These are phyloP conservation scores for Solanum chilense DNA, from an alignment of 257 asterid genomes.

Conservation along the genomic window DNA sequence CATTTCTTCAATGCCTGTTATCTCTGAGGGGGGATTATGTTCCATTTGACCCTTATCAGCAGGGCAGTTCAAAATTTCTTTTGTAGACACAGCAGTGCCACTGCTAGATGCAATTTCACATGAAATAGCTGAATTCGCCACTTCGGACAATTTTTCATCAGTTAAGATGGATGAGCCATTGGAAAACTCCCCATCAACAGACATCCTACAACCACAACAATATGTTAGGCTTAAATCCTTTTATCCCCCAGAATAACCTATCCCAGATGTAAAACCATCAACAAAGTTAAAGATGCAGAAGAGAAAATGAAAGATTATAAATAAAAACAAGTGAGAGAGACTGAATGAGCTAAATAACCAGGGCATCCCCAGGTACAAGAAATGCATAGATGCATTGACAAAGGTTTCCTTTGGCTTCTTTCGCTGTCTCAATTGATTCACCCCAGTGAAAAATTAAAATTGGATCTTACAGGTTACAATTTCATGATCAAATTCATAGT, in stretches of 20 bases:
- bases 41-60: background rate
- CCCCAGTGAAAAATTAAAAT: background rate
- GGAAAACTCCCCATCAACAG: background rate
- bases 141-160: background rate
- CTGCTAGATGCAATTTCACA: background rate
- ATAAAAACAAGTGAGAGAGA: background rate
- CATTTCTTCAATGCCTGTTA: background rate
- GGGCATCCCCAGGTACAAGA: background rate
- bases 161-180: background rate
- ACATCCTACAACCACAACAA: constrained; percentile 2
- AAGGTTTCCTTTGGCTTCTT: background rate
- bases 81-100: background rate
- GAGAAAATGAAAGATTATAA: background rate
- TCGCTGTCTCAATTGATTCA: background rate
- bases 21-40: background rate
- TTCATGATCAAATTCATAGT: background rate
- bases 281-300: background rate
- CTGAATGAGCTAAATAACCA: background rate
- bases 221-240: background rate
- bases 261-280: background rate
- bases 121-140: background rate
- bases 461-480: background rate
- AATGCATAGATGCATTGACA: background rate
- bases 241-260: background rate
- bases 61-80: background rate